These are phyloP conservation scores for Ceratocystis diversiconidia DNA, from an alignment of 2,329 filamentous ascomycete species.

Conservation along the genomic window DNA sequence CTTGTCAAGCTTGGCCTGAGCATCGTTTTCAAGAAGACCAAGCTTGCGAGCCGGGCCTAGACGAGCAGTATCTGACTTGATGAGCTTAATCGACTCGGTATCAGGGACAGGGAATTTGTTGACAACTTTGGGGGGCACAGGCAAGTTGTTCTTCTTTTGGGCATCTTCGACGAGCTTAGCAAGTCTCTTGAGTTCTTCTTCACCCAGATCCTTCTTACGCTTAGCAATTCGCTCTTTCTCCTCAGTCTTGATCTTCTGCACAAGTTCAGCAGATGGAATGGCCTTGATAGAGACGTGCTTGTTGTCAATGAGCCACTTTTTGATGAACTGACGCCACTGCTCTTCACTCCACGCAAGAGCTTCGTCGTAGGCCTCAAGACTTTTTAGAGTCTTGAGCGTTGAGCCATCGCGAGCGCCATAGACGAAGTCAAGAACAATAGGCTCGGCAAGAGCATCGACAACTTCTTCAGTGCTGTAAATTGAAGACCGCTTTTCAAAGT, in stretches of 20 bases:
- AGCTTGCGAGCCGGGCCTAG: conserved; percentile 62
- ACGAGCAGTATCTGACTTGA: conserved; percentile 70
- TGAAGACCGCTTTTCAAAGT: conserved; percentile 63
- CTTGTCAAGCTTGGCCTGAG: conserved; percentile 63
- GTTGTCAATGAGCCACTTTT: conserved; percentile 72
- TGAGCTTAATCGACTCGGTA: conserved; percentile 88
- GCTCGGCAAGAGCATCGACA: conserved; percentile 65
- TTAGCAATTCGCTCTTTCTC: conserved; percentile 67
- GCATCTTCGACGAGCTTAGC: conserved; percentile 65
- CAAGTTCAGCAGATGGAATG: conserved; percentile 66
- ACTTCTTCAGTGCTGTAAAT: conserved; percentile 74
- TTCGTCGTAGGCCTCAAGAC: conserved; percentile 46
- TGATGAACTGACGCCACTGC: conserved; percentile 71
- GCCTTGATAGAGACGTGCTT: conserved; percentile 79
- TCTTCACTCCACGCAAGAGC: conserved; percentile 68
- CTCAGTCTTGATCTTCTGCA: conserved; percentile 65
- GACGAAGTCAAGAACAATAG: conserved; percentile 82
- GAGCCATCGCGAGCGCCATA: conserved; percentile 79
- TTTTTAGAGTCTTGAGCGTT: conserved; percentile 47
- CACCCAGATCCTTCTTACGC: conserved; percentile 64
- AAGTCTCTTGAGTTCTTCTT: conserved; percentile 65
- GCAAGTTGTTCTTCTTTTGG: conserved; percentile 74
- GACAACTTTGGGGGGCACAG: conserved; percentile 71
- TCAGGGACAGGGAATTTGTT: conserved; percentile 69
- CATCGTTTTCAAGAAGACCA: conserved; percentile 50